Percentiles rank a stretch among this genome's conserved stretches.
These are phyloP conservation scores for Colletotrichum horii DNA, from an alignment of 2,329 filamentous ascomycete species.

Conservation along the genomic window DNA sequence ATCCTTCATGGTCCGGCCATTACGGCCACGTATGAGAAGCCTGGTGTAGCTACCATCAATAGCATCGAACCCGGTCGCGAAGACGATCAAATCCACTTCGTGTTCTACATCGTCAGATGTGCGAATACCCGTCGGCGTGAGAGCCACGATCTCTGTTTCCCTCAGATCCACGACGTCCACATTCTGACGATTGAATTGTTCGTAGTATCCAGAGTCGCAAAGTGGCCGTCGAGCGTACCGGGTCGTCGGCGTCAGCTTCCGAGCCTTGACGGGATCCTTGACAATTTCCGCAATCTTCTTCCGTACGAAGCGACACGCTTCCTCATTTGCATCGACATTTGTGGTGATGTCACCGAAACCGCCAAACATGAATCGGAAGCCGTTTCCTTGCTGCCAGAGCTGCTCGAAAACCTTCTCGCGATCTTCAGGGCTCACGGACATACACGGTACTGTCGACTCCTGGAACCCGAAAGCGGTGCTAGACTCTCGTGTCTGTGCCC, in stretches of 20 bases:
- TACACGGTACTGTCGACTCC: conserved; percentile 11
- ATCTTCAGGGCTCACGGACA: background rate
- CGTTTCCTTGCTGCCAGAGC: background rate
- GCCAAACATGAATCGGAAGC: background rate
- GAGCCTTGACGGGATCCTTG: conserved; percentile 25
- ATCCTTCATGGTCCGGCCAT: background rate
- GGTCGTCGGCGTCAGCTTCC: conserved; percentile 20
- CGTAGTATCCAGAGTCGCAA: background rate
- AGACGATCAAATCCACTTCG: background rate
- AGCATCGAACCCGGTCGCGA: background rate
- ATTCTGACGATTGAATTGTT: background rate
- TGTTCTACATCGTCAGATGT: background rate
- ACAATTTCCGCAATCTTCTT: conserved; percentile 28
- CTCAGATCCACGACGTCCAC: background rate
- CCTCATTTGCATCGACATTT: conserved; percentile 27
- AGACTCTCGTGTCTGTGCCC: conserved; percentile 13
- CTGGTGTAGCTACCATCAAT: background rate
- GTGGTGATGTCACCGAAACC: conserved; percentile 18
- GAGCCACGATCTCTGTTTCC: background rate
- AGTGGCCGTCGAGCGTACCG: conserved; percentile 11
- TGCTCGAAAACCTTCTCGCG: background rate
- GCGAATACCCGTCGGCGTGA: background rate
- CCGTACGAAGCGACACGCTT: conserved; percentile 27
- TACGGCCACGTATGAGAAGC: background rate
- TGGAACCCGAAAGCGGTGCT: conserved; percentile 32